phyloP scores from a whole-genome alignment of 306 rosid species.

The Carpinus fangiana region DNA sequence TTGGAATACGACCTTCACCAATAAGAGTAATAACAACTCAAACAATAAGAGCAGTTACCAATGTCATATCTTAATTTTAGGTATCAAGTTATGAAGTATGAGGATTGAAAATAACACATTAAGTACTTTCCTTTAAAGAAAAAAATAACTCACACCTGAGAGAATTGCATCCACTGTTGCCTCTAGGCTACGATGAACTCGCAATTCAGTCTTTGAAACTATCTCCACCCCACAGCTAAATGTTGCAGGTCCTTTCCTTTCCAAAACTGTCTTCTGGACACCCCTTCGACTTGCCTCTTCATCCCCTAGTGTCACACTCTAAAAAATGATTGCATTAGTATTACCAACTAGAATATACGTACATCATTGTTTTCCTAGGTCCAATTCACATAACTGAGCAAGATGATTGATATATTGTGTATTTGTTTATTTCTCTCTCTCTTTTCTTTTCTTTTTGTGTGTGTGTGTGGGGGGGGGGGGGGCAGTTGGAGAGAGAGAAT shows the following conservation, averaged over 20 bases:
- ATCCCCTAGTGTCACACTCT: slow-evolving; percentile 97
- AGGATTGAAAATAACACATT: neutral
- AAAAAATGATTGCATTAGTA: slow-evolving; percentile 32
- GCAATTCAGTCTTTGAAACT: slow-evolving; percentile 78
- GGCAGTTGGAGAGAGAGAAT: neutral
- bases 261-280: slow-evolving; percentile 89
- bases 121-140: neutral
- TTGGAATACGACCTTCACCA: slow-evolving; percentile 69
- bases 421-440: neutral
- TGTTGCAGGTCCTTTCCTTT: slow-evolving; percentile 95
- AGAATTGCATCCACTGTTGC: slow-evolving; percentile 90
- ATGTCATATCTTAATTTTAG: slow-evolving; percentile 18
- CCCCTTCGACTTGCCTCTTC: slow-evolving; percentile 96
- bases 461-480: neutral
- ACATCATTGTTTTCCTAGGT: slow-evolving; percentile 10
- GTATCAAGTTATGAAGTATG: slow-evolving; percentile 13
- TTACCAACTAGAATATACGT: slow-evolving; percentile 27
- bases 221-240: slow-evolving; percentile 89
- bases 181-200: slow-evolving; percentile 86
- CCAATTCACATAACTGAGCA: neutral
- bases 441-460: neutral
- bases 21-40: slow-evolving; percentile 19
- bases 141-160: slow-evolving; percentile 45
- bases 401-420: neutral
- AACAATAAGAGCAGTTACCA: neutral